A percentile compares a stretch with the other conserved stretches of the same genome.
Conservation (phyloP, 805 yeast genomes). For the Tetrapisispora iriomotensis region DNA sequence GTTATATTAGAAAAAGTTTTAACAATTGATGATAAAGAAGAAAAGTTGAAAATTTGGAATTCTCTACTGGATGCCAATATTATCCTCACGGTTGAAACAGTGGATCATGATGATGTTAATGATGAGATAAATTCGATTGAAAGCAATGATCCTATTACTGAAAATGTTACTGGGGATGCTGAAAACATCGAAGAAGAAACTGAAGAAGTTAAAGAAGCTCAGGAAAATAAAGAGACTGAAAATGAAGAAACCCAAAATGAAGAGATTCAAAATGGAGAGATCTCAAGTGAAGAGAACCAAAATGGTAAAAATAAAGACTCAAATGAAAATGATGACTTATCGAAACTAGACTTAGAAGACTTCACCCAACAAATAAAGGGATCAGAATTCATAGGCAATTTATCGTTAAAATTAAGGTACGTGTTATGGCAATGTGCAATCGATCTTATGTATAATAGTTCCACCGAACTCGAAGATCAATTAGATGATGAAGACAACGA, state of each 20-base stretch:
- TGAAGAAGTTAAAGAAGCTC: background rate
- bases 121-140: background rate
- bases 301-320: background rate
- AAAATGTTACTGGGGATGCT: background rate
- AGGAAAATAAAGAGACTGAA: too few relatives aligned
- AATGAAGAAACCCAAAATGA: too few relatives aligned
- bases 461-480: slow-evolving; percentile 22
- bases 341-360: slow-evolving; percentile 33
- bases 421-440: slow-evolving; percentile 58
- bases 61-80: slow-evolving; percentile 33
- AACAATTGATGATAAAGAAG: slow-evolving; percentile 22
- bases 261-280: background rate
- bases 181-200: background rate
- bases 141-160: background rate
- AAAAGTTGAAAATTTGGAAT: slow-evolving; percentile 33
- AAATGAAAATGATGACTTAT: slow-evolving; percentile 20
- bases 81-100: slow-evolving; percentile 20
- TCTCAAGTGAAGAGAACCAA: background rate
- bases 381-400: slow-evolving; percentile 38
- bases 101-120: background rate
- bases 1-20: slow-evolving; percentile 40
- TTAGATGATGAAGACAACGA: slow-evolving; percentile 11
- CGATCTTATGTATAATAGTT: slow-evolving; percentile 25
- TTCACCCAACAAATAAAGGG: slow-evolving; percentile 37
- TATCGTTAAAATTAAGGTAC: slow-evolving; percentile 57